Conservation (phyloP, 768 basidiomycete genomes). For the Mycena filopes region DNA sequence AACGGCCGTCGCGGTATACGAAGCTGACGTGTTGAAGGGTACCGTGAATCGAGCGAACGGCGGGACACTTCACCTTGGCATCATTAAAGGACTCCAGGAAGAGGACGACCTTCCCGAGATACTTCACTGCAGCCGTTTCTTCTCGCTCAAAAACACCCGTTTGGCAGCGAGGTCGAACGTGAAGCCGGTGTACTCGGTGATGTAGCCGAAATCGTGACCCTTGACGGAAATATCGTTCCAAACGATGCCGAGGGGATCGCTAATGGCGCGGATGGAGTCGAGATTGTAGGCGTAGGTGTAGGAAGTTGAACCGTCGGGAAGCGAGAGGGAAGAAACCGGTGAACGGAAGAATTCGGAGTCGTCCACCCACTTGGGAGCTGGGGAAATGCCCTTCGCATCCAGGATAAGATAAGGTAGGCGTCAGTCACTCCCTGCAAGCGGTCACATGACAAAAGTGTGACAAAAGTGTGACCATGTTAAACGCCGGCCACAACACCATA, state of each 20-base stretch:
- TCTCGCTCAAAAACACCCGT: slow-evolving; percentile 6
- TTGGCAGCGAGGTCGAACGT: slow-evolving; percentile 3
- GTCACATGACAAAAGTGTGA: too few relatives aligned
- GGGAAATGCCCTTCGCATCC: slow-evolving; percentile 20
- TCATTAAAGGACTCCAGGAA: too few relatives aligned
- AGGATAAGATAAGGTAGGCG: too few relatives aligned
- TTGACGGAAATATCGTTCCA: slow-evolving; percentile 11
- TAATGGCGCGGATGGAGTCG: not conserved
- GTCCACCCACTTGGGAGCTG: slow-evolving; percentile 43
- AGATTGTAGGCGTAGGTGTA: slow-evolving; percentile 4
- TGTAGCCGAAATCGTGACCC: slow-evolving; percentile 7
- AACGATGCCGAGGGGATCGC: slow-evolving; percentile 8
- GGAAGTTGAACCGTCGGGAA: not conserved
- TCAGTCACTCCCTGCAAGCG: too few relatives aligned
- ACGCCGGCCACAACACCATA: too few relatives aligned
- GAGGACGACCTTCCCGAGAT: slow-evolving; percentile 8
- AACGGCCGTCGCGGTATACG: too few relatives aligned
- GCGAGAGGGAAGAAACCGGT: slow-evolving; percentile 10
- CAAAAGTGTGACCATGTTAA: too few relatives aligned
- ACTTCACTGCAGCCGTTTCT: slow-evolving; percentile 11
- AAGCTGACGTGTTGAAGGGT: too few relatives aligned
- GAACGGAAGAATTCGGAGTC: slow-evolving; percentile 40
- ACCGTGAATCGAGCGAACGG: too few relatives aligned
- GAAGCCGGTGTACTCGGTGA: slow-evolving; percentile 11
- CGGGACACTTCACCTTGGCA: too few relatives aligned